Percentiles rank a stretch among this genome's conserved stretches.
phyloP scores from a whole-genome alignment of 2,329 filamentous ascomycete genomes.

The Davidsoniella australis region DNA sequence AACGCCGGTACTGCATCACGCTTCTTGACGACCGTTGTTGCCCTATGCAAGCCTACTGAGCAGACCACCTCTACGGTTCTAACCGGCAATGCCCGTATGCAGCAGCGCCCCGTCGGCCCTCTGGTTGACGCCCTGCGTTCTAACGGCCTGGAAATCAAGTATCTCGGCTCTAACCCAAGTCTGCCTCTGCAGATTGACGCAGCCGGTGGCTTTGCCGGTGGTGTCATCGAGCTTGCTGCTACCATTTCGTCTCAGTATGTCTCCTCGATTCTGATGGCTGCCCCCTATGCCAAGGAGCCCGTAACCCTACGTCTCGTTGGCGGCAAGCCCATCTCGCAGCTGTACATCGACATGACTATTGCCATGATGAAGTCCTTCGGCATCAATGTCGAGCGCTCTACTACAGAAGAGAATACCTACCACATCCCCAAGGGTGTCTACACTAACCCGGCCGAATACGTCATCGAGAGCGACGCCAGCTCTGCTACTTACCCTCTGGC shows the following conservation, averaged over 20 bases:
- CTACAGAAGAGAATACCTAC: constrained; percentile 75
- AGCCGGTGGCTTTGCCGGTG: constrained; percentile 67
- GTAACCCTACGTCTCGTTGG: constrained; percentile 81
- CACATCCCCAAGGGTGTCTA: constrained; percentile 78
- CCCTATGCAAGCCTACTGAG: constrained; percentile 54
- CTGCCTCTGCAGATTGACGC: constrained; percentile 72
- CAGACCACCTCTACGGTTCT: constrained; percentile 52
- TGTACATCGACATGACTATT: constrained; percentile 97
- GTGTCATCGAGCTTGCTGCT: constrained; percentile 77
- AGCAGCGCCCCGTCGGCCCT: constrained; percentile 81
- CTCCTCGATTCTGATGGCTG: constrained; percentile 89
- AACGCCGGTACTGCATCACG: constrained; percentile 93
- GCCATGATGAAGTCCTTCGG: constrained; percentile 95
- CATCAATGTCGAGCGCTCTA: constrained; percentile 58
- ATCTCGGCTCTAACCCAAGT: constrained; percentile 67
- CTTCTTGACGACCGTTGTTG: constrained; percentile 82
- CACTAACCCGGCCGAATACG: constrained; percentile 67
- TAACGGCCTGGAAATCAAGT: constrained; percentile 78
- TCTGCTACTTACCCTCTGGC: constrained; percentile 93
- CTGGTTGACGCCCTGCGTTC: constrained; percentile 75
- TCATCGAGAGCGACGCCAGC: constrained; percentile 91
- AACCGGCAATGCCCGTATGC: constrained; percentile 93
- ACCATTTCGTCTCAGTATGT: constrained; percentile 99
- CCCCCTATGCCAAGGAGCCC: constrained; percentile 86
- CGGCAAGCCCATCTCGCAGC: constrained; percentile 93